Conservation (phyloP, 1,284 basidiomycete species). For the Puccinia hordei region DNA sequence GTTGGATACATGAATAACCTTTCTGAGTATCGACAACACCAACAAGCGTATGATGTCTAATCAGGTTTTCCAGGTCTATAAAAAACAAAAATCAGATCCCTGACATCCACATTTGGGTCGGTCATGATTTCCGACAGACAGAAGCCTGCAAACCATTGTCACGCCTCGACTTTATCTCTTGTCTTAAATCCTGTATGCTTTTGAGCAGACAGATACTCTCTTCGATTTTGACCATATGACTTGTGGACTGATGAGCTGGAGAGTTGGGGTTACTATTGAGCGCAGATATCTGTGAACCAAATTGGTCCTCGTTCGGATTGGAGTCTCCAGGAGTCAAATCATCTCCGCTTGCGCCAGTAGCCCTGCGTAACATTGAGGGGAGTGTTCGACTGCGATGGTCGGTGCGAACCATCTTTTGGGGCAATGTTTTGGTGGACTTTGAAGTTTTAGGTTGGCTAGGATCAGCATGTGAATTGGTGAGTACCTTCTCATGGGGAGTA, state of each 20-base stretch:
- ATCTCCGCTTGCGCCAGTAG: not conserved
- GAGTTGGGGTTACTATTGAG: slow-evolving; percentile 4
- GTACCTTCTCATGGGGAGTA: slow-evolving; percentile 4
- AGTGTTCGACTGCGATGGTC: slow-evolving; percentile 84
- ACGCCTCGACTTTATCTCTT: slow-evolving; percentile 66
- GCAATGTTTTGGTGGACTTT: slow-evolving; percentile 62
- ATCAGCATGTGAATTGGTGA: slow-evolving; percentile 16
- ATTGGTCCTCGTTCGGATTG: not conserved
- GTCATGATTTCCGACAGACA: not conserved
- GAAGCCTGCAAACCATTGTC: slow-evolving; percentile 67
- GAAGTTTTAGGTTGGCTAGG: slow-evolving; percentile 10
- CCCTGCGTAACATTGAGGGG: slow-evolving; percentile 77
- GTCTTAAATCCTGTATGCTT: slow-evolving; percentile 74
- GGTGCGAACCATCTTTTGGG: slow-evolving; percentile 90
- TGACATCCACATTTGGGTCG: not conserved
- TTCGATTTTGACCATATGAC: slow-evolving; percentile 63
- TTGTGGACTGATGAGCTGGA: slow-evolving; percentile 12
- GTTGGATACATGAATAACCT: slow-evolving; percentile 80
- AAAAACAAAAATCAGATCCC: not conserved
- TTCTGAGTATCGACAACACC: slow-evolving; percentile 80
- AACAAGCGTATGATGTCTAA: slow-evolving; percentile 86
- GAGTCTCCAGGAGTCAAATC: not conserved
- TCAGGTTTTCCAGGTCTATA: slow-evolving; percentile 62
- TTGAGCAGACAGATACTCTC: slow-evolving; percentile 78
- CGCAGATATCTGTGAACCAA: not conserved